Percentiles rank a stretch among this genome's conserved stretches.
Conservation (phyloP, 345 rosid genomes). For the Aquilaria sinensis region DNA sequence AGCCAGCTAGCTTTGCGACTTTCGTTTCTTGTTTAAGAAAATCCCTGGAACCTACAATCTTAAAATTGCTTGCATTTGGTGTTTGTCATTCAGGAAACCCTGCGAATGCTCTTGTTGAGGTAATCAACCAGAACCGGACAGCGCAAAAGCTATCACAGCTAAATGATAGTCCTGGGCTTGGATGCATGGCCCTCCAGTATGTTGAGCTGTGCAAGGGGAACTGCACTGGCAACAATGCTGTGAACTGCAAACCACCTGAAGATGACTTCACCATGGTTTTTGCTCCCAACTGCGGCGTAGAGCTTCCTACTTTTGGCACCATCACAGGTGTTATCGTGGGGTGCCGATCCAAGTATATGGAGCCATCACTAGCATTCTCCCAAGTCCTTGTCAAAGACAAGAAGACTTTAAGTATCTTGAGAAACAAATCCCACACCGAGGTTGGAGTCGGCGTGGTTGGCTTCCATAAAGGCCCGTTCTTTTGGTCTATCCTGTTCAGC, state of each 20-base stretch:
- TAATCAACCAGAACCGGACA: constrained; percentile 69
- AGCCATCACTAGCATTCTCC: constrained; percentile 55
- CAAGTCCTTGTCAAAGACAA: constrained; percentile 52
- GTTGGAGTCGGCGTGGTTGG: constrained; percentile 72
- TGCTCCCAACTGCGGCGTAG: constrained; percentile 82
- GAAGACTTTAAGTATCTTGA: constrained; percentile 36
- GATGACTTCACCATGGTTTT: constrained; percentile 74
- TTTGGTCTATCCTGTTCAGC: constrained; percentile 72
- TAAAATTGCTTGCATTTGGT: neutral
- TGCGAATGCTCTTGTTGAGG: constrained; percentile 64
- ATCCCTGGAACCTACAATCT: neutral
- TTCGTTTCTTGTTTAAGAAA: too few relatives aligned
- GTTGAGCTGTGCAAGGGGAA: constrained; percentile 60
- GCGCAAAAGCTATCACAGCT: constrained; percentile 44
- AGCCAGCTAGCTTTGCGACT: too few relatives aligned
- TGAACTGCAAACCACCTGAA: constrained; percentile 57
- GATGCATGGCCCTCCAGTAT: constrained; percentile 86
- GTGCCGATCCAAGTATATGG: constrained; percentile 55
- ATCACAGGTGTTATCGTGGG: constrained; percentile 72
- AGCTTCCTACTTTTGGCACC: constrained; percentile 65
- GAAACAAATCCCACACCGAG: constrained; percentile 55
- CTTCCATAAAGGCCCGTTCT: constrained; percentile 51
- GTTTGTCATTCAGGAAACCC: constrained; percentile 49
- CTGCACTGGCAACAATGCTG: constrained; percentile 48
- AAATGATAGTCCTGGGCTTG: constrained; percentile 75